Percentiles rank a stretch among this genome's conserved stretches.
These are phyloP conservation scores for Penicillium expansum DNA, from an alignment of 2,329 filamentous ascomycete species.

Conservation along the genomic window DNA sequence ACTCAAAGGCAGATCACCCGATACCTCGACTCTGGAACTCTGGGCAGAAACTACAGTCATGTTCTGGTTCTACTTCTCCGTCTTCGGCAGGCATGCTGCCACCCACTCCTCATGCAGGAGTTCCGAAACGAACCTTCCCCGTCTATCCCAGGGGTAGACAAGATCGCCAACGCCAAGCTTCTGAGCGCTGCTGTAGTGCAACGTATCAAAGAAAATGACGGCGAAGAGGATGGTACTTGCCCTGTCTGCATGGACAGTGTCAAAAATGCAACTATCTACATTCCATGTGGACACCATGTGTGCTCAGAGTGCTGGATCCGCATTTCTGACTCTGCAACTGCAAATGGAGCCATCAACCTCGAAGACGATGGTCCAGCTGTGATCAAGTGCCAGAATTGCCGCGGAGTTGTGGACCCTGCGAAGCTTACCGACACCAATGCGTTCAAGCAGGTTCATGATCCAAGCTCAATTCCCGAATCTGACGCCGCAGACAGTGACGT, in stretches of 20 bases:
- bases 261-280: constrained; percentile 71
- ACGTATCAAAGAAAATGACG: constrained; percentile 61
- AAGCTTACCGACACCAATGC: constrained; percentile 70
- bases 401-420: constrained; percentile 62
- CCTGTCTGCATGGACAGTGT: constrained; percentile 78
- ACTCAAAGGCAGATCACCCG: constrained; percentile 72
- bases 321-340: constrained; percentile 57
- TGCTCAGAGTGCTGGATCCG: constrained; percentile 74
- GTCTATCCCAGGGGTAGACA: constrained; percentile 53
- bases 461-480: constrained; percentile 40
- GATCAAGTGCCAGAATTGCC: constrained; percentile 73
- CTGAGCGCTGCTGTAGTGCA: constrained; percentile 60
- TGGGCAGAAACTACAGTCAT: constrained; percentile 72
- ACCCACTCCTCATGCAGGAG: constrained; percentile 69
- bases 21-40: constrained; percentile 66
- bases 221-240: constrained; percentile 62
- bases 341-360: constrained; percentile 46
- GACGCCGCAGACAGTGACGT: constrained; percentile 34
- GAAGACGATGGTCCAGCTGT: constrained; percentile 52
- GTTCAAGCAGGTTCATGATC: constrained; percentile 72
- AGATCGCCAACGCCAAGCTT: constrained; percentile 61
- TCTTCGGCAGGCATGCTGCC: constrained; percentile 77
- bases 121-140: constrained; percentile 54
- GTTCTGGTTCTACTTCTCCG: constrained; percentile 76
- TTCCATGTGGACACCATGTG: constrained; percentile 78